A percentile compares a stretch with the other conserved stretches of the same genome.
These are phyloP conservation scores for Toxoplasma gondii DNA, from an alignment of 169 alveolate genomes.

Conservation along the genomic window DNA sequence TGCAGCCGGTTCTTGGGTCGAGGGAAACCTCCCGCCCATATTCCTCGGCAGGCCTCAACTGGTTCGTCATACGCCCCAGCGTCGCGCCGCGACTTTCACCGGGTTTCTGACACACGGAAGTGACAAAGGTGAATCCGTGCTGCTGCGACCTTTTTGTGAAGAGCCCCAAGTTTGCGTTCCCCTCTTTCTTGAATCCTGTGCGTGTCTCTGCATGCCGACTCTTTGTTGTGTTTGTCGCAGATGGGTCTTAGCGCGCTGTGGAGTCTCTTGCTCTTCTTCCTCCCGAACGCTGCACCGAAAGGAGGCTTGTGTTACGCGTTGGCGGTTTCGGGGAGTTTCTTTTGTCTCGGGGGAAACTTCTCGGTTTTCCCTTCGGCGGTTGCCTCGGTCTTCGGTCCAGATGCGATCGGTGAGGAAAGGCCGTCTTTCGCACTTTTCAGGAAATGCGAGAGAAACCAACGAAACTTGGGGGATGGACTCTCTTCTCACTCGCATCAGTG, in stretches of 20 bases:
- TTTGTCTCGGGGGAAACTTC: slow-evolving; percentile 58
- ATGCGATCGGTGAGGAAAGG: slow-evolving; percentile 24
- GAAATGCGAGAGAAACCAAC: background rate
- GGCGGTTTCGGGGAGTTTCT: slow-evolving; percentile 35
- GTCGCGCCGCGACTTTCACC: too few species aligned
- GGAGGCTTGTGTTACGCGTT: slow-evolving; percentile 4
- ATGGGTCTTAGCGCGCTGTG: background rate
- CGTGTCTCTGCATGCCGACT: background rate
- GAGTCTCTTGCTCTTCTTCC: slow-evolving; percentile 27
- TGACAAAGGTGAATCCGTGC: too few species aligned
- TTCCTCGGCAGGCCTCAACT: too few species aligned
- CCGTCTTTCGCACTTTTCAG: background rate
- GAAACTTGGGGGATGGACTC: too few species aligned
- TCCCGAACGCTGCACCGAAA: slow-evolving; percentile 10
- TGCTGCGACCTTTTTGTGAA: too few species aligned
- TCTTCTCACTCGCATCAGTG: too few species aligned
- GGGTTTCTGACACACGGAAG: too few species aligned
- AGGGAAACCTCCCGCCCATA: too few species aligned
- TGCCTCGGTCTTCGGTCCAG: slow-evolving; percentile 31
- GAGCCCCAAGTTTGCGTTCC: too few species aligned
- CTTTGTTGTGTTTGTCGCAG: slow-evolving; percentile 14
- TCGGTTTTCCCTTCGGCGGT: slow-evolving; percentile 36
- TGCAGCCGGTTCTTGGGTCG: too few species aligned
- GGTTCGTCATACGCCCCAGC: too few species aligned
- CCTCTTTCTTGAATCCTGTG: background rate